Percentiles rank a stretch among this genome's conserved stretches.
phyloP scores from a whole-genome alignment of 345 rosid species.

The Pugionium dolabratum region DNA sequence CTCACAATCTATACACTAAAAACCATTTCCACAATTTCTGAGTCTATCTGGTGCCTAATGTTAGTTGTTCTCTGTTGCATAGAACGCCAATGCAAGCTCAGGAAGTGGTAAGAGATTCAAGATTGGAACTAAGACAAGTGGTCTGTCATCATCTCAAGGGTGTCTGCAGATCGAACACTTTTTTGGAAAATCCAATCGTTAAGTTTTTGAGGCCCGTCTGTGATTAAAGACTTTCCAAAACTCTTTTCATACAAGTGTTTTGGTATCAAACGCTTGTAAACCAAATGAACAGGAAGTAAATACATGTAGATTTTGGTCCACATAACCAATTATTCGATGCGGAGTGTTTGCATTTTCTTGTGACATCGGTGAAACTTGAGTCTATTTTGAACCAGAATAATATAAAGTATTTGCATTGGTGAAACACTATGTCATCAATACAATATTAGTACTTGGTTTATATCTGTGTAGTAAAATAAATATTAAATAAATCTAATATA shows the following conservation, averaged over 20 bases:
- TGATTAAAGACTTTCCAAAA: slow-evolving; percentile 1
- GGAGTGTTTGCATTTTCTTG: no score
- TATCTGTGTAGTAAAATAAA: no score
- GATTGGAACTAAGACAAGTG: slow-evolving; percentile 50
- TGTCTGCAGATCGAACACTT: slow-evolving; percentile 85
- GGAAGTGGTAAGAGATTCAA: slow-evolving; percentile 61
- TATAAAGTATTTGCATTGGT: no score
- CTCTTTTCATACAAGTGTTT: not conserved
- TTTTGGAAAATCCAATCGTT: slow-evolving; percentile 62
- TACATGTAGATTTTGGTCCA: not conserved
- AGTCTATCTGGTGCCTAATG: slow-evolving; percentile 23
- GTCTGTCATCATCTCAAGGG: slow-evolving; percentile 54
- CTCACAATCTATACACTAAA: not conserved
- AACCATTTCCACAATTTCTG: slow-evolving; percentile 28
- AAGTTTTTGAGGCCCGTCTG: not conserved
- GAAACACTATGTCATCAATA: no score
- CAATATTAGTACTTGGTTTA: no score
- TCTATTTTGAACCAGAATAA: no score
- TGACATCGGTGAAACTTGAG: no score
- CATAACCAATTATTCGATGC: not conserved
- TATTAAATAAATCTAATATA: no score
- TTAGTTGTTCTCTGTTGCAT: slow-evolving; percentile 27
- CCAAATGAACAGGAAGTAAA: not conserved
- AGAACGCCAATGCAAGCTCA: slow-evolving; percentile 53
- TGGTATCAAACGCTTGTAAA: not conserved